Evolutionary conservation across 2,329 filamentous ascomycete genomes (phyloP), one percentile per base, ranked within the genome.

Genomic region (Claviceps sp.): DNA sequence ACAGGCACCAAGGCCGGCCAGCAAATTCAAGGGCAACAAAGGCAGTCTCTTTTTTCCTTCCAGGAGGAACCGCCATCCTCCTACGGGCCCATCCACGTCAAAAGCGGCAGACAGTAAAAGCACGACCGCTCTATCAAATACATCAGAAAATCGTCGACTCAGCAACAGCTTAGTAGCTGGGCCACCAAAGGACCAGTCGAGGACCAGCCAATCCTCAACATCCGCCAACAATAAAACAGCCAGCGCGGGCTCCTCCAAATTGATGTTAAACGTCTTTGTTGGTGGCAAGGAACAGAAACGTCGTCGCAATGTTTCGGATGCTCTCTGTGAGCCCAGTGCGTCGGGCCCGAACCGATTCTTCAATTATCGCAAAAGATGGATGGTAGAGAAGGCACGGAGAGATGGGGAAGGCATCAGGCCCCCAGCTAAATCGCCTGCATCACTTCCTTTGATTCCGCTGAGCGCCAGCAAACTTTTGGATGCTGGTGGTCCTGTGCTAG

Each of bases 181-280:
- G 16, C 11, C 42, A 40, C 20, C 20, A 16, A 50, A 26, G 18
- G 22, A 9, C 14, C 20, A 38, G 7, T 22, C 30, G 20, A 45
- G 9, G 30, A 37, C 44, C 18, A 30, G 20, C 41, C 20, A 26
- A 11, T 24, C 41, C 5, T 38, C 38, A 30, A 37, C 30, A 26
- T 26, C 9, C 4, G 22, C 24, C 3, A 46, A 16, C 26, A 40
- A 37, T 13, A 38, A 13, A n/a, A 13, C 50, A 14, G 14, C 22
- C 3, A 46, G 16, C 30, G 22, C 14, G 16, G 42, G 9, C 30
- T 11, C 20, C 7, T 2, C 5, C 14, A 30, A 20, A 18, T 47
- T 44, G 5, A 55, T 52, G 30, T 51, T 51, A 34, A 79, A 78
- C 53, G 68, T 78, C 1, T 78, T 78, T 47, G 55, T 61, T 6